Base-by-base conservation (phyloP, 305 asterid genomes). In the Euphrasia arctica region DNA sequence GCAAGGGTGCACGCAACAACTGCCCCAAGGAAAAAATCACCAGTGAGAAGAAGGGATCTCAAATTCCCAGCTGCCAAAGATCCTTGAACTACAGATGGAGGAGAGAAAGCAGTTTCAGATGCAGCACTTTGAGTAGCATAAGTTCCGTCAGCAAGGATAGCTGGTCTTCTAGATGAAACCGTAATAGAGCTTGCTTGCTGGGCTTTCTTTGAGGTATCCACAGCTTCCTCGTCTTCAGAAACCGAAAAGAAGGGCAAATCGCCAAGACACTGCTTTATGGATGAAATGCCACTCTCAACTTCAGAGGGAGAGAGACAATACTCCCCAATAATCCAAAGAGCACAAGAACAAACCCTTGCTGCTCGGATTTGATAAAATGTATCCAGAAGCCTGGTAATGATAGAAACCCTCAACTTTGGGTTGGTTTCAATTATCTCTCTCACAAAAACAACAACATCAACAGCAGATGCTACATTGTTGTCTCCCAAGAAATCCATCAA, bases 401-500 rank as follows among this genome's bases (percentile, higher is more conserved):
- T 87, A 18, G 97, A 92, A 61, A 92, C 96, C 79, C 97, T 79
- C 58, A 92, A 79, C 77, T 85, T 87, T 11, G 96, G 95, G 82
- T 90, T 92, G 61, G 96, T 87, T 84, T 92, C 96, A 61, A 85
- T 89, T 54, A 92, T 92, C 78, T 92, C 97, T 27, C 97, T 81
- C 68, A 92, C 97, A 77, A 90, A 92, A 63, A 90, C 78, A 58
- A 72, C 88, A 61, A 92, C 98, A 68, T 92, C 97, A 82, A 92
- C 72, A 9, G 97, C 97, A 74, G 98, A 92, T 62, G 98, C 96
- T 25, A 88, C 87, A 55, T 92, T 92, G 90, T 67, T 90, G 81
- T 92, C 98, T 63, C 97, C 97, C 85, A 90, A 77, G 86, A 92
- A 92, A 80, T 92, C 98, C 96, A 92, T 90, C 82, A 92, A 79